phyloP scores from a whole-genome alignment of 345 rosid species.

The Leavenworthia alabamica region DNA sequence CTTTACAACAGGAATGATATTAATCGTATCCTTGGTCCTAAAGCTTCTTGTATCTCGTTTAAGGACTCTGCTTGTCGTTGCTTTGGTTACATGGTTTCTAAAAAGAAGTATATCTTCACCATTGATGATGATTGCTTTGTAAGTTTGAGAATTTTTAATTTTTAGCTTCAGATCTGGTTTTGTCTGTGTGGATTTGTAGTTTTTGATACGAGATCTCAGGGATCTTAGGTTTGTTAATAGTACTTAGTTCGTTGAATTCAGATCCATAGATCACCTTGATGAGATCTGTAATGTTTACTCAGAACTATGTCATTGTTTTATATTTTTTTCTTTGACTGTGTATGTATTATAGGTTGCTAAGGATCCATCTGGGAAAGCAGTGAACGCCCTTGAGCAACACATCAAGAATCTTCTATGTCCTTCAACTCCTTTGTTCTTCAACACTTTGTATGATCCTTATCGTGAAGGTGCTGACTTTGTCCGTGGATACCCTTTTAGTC shows the following conservation, averaged over 20 bases:
- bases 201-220: slow-evolving; percentile 1
- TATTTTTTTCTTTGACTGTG: neutral
- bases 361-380: slow-evolving; percentile 72
- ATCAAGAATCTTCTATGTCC: slow-evolving; percentile 81
- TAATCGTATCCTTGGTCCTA: slow-evolving; percentile 78
- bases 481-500: slow-evolving; percentile 95
- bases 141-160: slow-evolving; percentile 18
- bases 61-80: slow-evolving; percentile 97
- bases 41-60: slow-evolving; percentile 91
- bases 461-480: slow-evolving; percentile 91
- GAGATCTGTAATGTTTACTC: neutral
- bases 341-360: slow-evolving; percentile 62
- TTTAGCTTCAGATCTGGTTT: slow-evolving; percentile 8
- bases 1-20: slow-evolving; percentile 90
- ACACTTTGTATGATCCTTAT: slow-evolving; percentile 87
- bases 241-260: neutral
- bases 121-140: slow-evolving; percentile 98
- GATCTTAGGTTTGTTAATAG: neutral
- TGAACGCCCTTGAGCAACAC: slow-evolving; percentile 92
- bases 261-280: slow-evolving; percentile 1
- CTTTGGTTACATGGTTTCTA: slow-evolving; percentile 97
- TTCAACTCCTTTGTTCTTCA: slow-evolving; percentile 93
- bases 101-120: slow-evolving; percentile 95
- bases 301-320: slow-evolving; percentile 3
- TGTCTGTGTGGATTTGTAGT: neutral